Conservation (phyloP, 2,329 filamentous ascomycete genomes). For the Ophiocordyceps camponoti-floridani region DNA sequence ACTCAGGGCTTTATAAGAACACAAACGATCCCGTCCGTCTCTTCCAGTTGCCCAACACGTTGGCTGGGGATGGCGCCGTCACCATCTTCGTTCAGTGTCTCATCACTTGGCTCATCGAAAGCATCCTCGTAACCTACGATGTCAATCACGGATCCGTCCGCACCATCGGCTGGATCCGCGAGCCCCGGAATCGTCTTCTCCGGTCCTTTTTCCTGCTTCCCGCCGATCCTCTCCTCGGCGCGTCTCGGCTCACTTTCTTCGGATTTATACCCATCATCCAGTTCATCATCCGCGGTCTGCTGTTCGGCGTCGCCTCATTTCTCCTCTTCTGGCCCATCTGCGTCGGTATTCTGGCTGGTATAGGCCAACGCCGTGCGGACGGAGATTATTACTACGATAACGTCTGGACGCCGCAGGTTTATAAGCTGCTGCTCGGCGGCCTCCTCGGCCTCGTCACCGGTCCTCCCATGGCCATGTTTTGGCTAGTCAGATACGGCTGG, state of each 20-base stretch:
- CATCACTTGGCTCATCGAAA: constrained; percentile 32
- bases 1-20: too few species aligned
- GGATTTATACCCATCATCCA: constrained; percentile 8
- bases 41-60: constrained; percentile 30
- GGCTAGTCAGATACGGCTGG: constrained; percentile 16
- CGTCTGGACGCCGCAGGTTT: constrained; percentile 27
- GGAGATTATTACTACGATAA: constrained; percentile 25
- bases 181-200: constrained; percentile 14
- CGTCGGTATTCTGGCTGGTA: constrained; percentile 22
- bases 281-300: constrained; percentile 10
- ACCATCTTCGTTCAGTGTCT: constrained; percentile 32
- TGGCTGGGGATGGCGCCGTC: constrained; percentile 28
- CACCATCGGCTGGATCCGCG: constrained; percentile 24
- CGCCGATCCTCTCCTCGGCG: neutral
- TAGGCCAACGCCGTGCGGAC: constrained; percentile 14
- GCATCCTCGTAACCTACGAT: constrained; percentile 27
- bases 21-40: constrained; percentile 21
- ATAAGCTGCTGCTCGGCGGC: constrained; percentile 30
- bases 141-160: constrained; percentile 24
- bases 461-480: constrained; percentile 28
- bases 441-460: constrained; percentile 26
- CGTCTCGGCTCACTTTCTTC: neutral
- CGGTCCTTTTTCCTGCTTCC: constrained; percentile 26
- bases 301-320: constrained; percentile 17
- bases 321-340: constrained; percentile 23